Evolutionary conservation across 148 eudicot genomes (phyloP).

Genomic region (Fagopyrum homotropicum): DNA sequence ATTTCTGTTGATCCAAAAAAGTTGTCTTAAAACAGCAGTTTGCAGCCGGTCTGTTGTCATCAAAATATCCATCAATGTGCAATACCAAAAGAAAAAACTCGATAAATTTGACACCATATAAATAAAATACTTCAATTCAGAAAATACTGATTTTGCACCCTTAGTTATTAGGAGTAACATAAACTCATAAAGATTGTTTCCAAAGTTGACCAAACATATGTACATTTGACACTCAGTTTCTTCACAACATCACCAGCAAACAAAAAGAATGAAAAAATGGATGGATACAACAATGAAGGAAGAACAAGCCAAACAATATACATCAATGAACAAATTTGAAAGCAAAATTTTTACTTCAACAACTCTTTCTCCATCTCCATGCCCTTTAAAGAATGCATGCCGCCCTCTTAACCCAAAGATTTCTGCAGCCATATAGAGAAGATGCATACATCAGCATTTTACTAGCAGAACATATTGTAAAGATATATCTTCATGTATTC

Average conservation of each 20-base stretch:
- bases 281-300: conserved; percentile 20
- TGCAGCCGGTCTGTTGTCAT: not conserved
- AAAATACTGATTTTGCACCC: not conserved
- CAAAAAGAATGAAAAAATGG: conserved; percentile 34
- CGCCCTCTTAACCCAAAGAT: conserved; percentile 17
- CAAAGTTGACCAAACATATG: not conserved
- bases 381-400: conserved; percentile 7
- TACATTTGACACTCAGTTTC: not conserved
- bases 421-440: conserved; percentile 21
- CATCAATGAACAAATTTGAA: conserved; percentile 19
- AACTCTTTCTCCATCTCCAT: conserved; percentile 3
- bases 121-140: conserved; percentile 2
- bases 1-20: not conserved
- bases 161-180: not conserved
- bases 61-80: not conserved
- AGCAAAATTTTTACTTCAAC: conserved; percentile 14
- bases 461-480: not conserved
- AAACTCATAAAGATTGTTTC: not conserved
- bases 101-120: not conserved
- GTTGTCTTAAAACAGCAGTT: not conserved
- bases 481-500: not conserved
- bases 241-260: conserved; percentile 9
- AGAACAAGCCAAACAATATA: conserved; percentile 16
- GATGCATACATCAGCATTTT: not conserved
- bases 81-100: not conserved